phyloP scores from a whole-genome alignment of 805 yeast genomes.

The Candida maesae region DNA sequence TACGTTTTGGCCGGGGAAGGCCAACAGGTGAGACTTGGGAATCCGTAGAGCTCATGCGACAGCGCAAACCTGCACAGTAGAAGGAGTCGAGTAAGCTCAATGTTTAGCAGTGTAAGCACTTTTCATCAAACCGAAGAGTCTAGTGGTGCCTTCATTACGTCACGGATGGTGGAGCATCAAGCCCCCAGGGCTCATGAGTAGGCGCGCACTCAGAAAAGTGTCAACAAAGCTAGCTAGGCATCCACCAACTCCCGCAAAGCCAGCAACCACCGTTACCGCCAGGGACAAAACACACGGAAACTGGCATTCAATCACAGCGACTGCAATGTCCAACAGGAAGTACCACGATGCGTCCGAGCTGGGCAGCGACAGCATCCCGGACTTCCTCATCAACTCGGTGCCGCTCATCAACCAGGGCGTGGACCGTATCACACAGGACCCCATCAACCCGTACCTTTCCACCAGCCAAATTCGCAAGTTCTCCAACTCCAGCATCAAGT shows the following conservation, averaged over 20 bases:
- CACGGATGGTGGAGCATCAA: neutral
- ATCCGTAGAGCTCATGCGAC: neutral
- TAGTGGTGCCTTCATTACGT: too few relatives aligned
- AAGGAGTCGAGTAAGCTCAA: too few relatives aligned
- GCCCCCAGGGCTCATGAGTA: too few relatives aligned
- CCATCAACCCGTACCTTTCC: slow-evolving; percentile 18
- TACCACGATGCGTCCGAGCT: slow-evolving; percentile 12
- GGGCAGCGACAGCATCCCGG: slow-evolving; percentile 20
- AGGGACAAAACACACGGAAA: neutral
- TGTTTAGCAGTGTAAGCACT: too few relatives aligned
- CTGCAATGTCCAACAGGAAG: slow-evolving; percentile 12
- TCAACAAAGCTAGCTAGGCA: neutral
- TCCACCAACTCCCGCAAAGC: neutral
- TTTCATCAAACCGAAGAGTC: too few relatives aligned
- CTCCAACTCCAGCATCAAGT: slow-evolving; percentile 14
- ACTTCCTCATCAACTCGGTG: slow-evolving; percentile 18
- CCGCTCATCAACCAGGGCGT: slow-evolving; percentile 12
- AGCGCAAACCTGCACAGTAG: too few relatives aligned
- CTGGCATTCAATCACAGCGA: neutral
- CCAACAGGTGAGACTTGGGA: neutral
- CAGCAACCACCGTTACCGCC: neutral
- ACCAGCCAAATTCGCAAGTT: slow-evolving; percentile 15
- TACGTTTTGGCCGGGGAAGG: neutral
- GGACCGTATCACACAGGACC: slow-evolving; percentile 9
- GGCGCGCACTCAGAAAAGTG: neutral